A percentile compares a stretch with the other conserved stretches of the same genome.
Conservation (phyloP, 345 rosid species). For the Salix caprea region DNA sequence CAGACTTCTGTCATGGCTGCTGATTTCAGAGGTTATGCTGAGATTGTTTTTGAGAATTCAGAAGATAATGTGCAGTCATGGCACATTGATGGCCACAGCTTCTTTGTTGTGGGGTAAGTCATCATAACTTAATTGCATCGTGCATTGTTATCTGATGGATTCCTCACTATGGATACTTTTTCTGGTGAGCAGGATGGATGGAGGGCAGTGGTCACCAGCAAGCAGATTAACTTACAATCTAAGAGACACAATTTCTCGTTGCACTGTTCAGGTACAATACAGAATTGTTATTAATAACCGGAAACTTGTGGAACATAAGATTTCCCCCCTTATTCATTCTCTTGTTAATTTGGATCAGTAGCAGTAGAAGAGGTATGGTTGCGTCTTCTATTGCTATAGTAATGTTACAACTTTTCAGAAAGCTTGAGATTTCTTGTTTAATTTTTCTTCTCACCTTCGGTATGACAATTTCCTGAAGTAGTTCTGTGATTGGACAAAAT, state of each 20-base stretch:
- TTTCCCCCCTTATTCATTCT: neutral
- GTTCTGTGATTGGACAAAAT: neutral
- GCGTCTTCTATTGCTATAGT: neutral
- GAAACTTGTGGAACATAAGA: neutral
- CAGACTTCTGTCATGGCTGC: conserved; percentile 33
- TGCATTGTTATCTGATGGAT: neutral
- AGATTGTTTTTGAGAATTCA: conserved; percentile 29
- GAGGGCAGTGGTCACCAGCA: conserved; percentile 31
- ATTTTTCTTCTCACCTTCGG: neutral
- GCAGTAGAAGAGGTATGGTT: neutral
- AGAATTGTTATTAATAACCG: neutral
- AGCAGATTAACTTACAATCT: conserved; percentile 24
- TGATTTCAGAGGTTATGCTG: conserved; percentile 25
- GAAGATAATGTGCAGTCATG: conserved; percentile 26
- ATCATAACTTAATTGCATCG: neutral
- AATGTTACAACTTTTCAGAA: neutral
- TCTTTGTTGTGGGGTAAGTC: conserved; percentile 32
- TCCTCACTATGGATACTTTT: neutral
- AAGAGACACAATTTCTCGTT: conserved; percentile 30
- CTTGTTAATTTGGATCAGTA: neutral
- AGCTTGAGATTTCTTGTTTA: neutral
- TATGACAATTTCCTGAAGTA: neutral
- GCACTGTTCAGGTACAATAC: conserved; percentile 28
- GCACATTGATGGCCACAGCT: conserved; percentile 25
- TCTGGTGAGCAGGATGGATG: conserved; percentile 28